A percentile compares a stretch with the other conserved stretches of the same genome.
Conservation (phyloP, 345 rosid genomes). For the Gossypium bickii region DNA sequence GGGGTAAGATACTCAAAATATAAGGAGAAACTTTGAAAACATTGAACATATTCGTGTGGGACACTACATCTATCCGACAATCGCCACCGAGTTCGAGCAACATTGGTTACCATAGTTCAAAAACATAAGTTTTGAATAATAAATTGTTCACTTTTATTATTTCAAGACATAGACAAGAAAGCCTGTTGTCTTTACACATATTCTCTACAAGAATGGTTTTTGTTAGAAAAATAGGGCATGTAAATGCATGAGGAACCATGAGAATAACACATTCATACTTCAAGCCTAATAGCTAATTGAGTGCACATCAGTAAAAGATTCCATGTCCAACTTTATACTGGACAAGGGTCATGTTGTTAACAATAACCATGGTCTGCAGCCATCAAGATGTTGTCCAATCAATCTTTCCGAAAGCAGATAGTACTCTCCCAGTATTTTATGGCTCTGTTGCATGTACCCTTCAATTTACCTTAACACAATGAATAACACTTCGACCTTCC, state of each 20-base stretch:
- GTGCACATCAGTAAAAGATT: neutral
- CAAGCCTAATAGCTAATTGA: conserved; percentile 1
- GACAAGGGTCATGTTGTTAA: neutral
- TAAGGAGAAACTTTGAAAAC: too few relatives aligned
- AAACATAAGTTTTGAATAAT: neutral
- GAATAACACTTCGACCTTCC: neutral
- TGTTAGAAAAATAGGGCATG: neutral
- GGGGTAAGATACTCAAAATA: too few relatives aligned
- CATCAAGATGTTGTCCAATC: neutral
- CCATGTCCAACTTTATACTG: neutral
- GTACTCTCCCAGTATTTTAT: neutral
- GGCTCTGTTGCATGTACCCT: neutral
- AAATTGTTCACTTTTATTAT: neutral
- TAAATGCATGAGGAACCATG: neutral
- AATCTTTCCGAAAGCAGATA: neutral
- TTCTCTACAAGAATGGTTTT: neutral
- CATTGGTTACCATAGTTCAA: neutral
- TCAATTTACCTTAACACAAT: neutral
- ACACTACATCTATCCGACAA: too few relatives aligned
- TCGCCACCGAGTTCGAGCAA: too few relatives aligned
- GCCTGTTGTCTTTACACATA: neutral
- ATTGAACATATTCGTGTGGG: too few relatives aligned
- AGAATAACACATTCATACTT: neutral
- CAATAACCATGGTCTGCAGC: neutral
- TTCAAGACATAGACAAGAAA: neutral